Base-by-base conservation (phyloP, 1,284 basidiomycete genomes). In the Cystobasidium slooffiae region DNA sequence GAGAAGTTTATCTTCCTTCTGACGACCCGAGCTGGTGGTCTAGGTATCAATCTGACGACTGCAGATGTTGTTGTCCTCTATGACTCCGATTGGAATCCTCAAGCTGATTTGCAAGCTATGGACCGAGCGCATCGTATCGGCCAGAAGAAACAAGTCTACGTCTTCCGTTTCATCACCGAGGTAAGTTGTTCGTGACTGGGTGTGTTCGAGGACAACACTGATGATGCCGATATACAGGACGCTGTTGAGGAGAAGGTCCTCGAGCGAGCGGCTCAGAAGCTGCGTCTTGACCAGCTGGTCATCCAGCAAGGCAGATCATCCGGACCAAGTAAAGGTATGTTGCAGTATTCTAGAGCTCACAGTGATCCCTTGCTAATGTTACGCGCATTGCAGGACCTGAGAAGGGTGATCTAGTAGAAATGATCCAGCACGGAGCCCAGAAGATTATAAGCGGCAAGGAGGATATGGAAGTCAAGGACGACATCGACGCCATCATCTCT, bases 41-140 rank as follows among this genome's bases (percentile, higher is more conserved):
- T 99, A 61, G 97, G 97, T 76, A 99, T 99, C 85, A 99, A 99
- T 82, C 83, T 99, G 78, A 97, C 95, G 4, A 89, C 91, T 0
- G 97, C 96, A 12, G 97, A 99, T 82, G 87, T 97, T 69, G 96
- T 99, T 59, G 90, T 99, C 0, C 85, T 99, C n/a, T 99, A 98
- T 78, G 97, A 99, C 81, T 92, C 90, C 77, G 97, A 99, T 83
- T 99, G 96, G 96, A 99, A 99, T 83, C 96, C 97, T 0, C 96
- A 99, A 84, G 96, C 96, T 4, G 97, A 99, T 85, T 83, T 99
- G 72, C 97, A 99, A 82, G 97, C 97, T 6, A 98, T 99, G 97
- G 96, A 99, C 82, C 92, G 96, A 77, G 96, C 96, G 0, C 96
- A 99, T 84, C 92, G 96, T 78, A 98, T 99, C 77, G 96, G 96